Evolutionary conservation across 2,329 filamentous ascomycete genomes (phyloP).

Genomic region (Calonectria pteridis): DNA sequence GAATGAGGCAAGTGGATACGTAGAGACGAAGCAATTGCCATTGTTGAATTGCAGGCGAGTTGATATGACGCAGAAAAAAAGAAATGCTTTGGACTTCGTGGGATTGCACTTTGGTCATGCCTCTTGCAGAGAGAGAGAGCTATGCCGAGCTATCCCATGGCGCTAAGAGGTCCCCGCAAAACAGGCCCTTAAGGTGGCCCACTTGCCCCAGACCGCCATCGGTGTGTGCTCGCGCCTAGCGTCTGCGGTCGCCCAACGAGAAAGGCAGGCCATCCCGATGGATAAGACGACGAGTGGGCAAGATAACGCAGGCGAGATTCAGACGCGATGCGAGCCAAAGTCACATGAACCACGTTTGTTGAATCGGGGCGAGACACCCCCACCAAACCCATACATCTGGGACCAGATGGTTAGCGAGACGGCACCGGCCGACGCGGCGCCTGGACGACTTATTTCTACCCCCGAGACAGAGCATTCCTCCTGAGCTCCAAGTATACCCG

Average conservation of each 20-base stretch:
- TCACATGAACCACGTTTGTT: conserved; percentile 20
- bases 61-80: neutral
- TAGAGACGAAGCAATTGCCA: neutral
- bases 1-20: conserved; percentile 18
- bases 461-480: neutral
- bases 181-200: neutral
- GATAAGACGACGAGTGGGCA: conserved; percentile 8
- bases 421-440: neutral
- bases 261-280: conserved; percentile 32
- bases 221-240: neutral
- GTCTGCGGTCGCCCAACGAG: neutral
- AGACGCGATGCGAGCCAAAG: neutral
- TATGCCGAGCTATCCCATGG: conserved; percentile 3
- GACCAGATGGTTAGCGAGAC: neutral
- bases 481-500: neutral
- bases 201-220: neutral
- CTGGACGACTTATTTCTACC: neutral
- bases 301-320: conserved; percentile 12
- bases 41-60: neutral
- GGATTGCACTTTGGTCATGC: neutral
- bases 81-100: neutral
- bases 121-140: neutral
- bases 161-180: neutral
- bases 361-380: conserved; percentile 7
- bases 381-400: conserved; percentile 7